These are phyloP conservation scores for Cyathus striatus DNA, from an alignment of 768 basidiomycete species.

Conservation along the genomic window DNA sequence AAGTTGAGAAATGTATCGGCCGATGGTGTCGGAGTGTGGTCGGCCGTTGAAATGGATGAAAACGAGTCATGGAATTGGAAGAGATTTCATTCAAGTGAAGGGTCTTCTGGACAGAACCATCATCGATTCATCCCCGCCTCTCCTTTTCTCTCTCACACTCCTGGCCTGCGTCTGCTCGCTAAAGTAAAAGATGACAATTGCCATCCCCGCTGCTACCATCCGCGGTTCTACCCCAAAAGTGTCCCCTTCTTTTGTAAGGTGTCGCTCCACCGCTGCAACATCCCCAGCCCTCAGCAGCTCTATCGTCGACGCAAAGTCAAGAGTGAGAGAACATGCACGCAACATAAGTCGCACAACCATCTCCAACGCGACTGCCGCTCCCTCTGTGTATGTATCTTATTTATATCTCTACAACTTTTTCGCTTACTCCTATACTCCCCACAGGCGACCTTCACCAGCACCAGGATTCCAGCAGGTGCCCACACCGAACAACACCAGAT, in stretches of 20 bases:
- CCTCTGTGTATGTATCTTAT: constrained; percentile 45
- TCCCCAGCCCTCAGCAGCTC: constrained; percentile 25
- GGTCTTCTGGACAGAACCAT: neutral
- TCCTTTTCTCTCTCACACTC: constrained; percentile 1
- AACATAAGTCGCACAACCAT: constrained; percentile 66
- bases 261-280: constrained; percentile 44
- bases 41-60: neutral
- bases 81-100: neutral
- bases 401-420: neutral
- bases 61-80: too few relatives aligned
- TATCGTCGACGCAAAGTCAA: constrained; percentile 75
- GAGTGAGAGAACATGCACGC: constrained; percentile 74
- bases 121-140: neutral
- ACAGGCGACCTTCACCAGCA: constrained; percentile 60
- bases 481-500: constrained; percentile 26
- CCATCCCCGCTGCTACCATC: constrained; percentile 4
- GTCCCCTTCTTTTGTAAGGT: constrained; percentile 33
- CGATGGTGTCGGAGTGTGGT: neutral
- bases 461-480: constrained; percentile 44
- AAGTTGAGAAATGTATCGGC: too few relatives aligned
- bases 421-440: constrained; percentile 2
- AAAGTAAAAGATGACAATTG: neutral
- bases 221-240: constrained; percentile 13
- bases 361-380: constrained; percentile 56
- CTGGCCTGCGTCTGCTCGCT: too few relatives aligned